These are phyloP conservation scores for Triticum turgidum DNA, from an alignment of 176 grass and related monocot genomes.

Conservation along the genomic window DNA sequence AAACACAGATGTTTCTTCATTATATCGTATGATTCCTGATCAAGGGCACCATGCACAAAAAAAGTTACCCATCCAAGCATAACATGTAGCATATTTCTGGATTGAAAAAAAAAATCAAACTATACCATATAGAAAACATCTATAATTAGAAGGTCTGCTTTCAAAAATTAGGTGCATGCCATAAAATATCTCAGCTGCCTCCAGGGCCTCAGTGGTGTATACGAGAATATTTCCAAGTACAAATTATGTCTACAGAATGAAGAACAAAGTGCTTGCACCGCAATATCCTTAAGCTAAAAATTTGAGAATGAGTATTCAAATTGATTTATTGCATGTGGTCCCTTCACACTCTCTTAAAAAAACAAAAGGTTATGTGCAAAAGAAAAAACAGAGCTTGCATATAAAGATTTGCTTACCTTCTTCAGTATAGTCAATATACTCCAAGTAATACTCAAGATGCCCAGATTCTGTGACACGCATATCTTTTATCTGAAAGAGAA, in stretches of 20 bases:
- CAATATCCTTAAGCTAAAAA: background rate
- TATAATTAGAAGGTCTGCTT: too few relatives aligned
- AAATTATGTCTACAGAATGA: background rate
- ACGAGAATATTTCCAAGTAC: too few relatives aligned
- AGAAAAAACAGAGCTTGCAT: conserved; percentile 8
- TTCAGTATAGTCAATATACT: conserved; percentile 58
- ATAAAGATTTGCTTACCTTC: conserved; percentile 48
- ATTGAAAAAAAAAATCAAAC: too few relatives aligned
- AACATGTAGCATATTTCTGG: too few relatives aligned
- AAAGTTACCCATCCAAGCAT: too few relatives aligned
- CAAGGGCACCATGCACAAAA: too few relatives aligned
- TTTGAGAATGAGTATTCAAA: conserved; percentile 4
- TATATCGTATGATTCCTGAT: too few relatives aligned
- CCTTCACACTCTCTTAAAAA: background rate
- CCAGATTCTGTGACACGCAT: conserved; percentile 15
- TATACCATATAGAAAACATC: too few relatives aligned
- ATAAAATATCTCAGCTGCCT: too few relatives aligned
- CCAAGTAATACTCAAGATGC: conserved; percentile 41
- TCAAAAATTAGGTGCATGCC: too few relatives aligned
- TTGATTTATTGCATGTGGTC: background rate
- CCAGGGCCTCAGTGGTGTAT: too few relatives aligned
- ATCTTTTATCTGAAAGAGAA: conserved; percentile 43
- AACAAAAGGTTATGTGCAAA: background rate
- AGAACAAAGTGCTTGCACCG: background rate
- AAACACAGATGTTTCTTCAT: too few relatives aligned